Evolutionary conservation across 371 early-diverging fungal genomes (phyloP), one percentile per base, ranked within the genome.

Genomic region (Gilbertella persicaria): DNA sequence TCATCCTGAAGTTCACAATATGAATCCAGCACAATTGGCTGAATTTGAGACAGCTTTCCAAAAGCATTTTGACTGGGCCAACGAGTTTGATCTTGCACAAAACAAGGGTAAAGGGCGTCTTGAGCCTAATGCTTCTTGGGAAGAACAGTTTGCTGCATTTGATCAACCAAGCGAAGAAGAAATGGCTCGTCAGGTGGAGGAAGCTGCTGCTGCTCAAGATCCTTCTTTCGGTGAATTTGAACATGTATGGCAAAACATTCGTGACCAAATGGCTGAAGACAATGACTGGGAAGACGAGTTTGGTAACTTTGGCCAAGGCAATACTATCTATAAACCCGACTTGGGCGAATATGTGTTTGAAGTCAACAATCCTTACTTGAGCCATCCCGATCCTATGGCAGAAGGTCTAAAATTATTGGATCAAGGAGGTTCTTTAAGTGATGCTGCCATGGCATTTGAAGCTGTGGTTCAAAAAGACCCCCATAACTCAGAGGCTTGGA

Each of bases 381-480:
- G 56, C 14, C 75, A 79, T 43, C 75, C 79, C 4, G 69, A 79
- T 38, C 83, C 78, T 4, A 69, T 82, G 62, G 57, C 70, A 12
- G 80, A 79, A 58, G 86, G 80, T 3, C 38, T 83, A 13, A 68
- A 71, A 14, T 53, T 83, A 30, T 45, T 77, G 33, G 70, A 78
- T 20, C 49, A 74, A 42, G 87, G 85, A 33, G 77, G 80, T 12
- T 78, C 78, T 40, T 69, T 94, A 14, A 80, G 87, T 14, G 89
- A 92, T 19, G 78, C 86, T 0, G 90, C 91, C 12, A 65, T 94
- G 53, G 87, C 89, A 0, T 83, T 92, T 49, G 94, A 94, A 66
- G 93, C 93, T 0, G 85, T 77, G 13, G 89, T 91, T 2, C 90
- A 91, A 60, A 66, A 73, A 28, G 83, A 92, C 29, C 87, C 86